These are phyloP conservation scores for Monilinia fructigena DNA, from an alignment of 2,329 filamentous ascomycete genomes.

Conservation along the genomic window DNA sequence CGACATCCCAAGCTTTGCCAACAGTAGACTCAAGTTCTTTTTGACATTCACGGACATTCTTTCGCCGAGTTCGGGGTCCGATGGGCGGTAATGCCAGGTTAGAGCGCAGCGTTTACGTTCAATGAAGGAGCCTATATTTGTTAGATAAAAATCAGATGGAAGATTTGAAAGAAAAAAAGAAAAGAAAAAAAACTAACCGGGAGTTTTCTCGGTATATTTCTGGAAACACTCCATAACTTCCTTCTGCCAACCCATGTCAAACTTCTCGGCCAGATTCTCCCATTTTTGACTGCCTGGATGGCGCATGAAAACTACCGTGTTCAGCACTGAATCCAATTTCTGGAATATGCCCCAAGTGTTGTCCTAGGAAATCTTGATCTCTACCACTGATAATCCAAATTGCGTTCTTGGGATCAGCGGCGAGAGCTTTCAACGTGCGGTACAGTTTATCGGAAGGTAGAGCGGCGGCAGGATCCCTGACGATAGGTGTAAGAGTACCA, in stretches of 20 bases:
- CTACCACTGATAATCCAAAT: conserved; percentile 99
- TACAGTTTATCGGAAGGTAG: conserved; percentile 84
- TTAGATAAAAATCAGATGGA: conserved; percentile 27
- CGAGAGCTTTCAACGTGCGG: conserved; percentile 73
- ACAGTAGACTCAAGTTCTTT: conserved; percentile 77
- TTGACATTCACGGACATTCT: conserved; percentile 81
- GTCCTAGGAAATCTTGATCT: conserved; percentile 85
- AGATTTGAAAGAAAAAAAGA: background rate
- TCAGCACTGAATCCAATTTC: conserved; percentile 93
- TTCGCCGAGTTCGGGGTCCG: conserved; percentile 79
- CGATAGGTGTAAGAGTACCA: conserved; percentile 92
- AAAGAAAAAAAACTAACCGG: conserved; percentile 54
- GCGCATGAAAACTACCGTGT: conserved; percentile 94
- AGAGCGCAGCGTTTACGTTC: conserved; percentile 92
- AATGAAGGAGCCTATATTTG: conserved; percentile 71
- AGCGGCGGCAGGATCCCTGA: conserved; percentile 84
- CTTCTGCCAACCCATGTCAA: conserved; percentile 89
- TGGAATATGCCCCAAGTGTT: conserved; percentile 88
- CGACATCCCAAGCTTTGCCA: conserved; percentile 79
- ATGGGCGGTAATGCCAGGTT: conserved; percentile 95
- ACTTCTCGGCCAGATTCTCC: conserved; percentile 83
- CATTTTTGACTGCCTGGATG: conserved; percentile 74
- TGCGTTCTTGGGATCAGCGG: conserved; percentile 75
- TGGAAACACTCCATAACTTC: conserved; percentile 84
- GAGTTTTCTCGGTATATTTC: conserved; percentile 81